Base-by-base conservation (phyloP, 305 asterid species). In the Rubia peregrina region DNA sequence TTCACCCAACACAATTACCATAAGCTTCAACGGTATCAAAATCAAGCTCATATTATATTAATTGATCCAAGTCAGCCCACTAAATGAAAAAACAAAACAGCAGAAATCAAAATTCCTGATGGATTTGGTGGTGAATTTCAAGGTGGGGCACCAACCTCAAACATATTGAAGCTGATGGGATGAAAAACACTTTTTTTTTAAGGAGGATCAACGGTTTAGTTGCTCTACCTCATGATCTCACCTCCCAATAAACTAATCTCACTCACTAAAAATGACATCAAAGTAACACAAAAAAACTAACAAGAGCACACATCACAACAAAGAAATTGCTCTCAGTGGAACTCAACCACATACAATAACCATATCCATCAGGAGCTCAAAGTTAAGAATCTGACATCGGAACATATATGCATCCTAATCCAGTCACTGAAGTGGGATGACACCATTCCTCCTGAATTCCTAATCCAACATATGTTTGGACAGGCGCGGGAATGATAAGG, bases 141-240 rank as follows among this genome's bases (percentile, higher is more conserved):
- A 80, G 80, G 89, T 84, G 84, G 94, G 89, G 79, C 83, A 85
- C 84, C 94, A 83, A 87, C 73, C 87, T 65, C 55, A 72, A 43
- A 22, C 13, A 42, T 30, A 61, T 10, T 16, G 44, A 62, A 36
- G 41, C 11, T n/a, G 67, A 66, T 41, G 53, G 21, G 57, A 51
- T 51, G 57, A 51, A 48, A 48, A 48, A 48, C 53, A 48, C 53
- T 12, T 48, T 48, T 17, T 40, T 6, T 60, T n/a, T n/a, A n/a
- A n/a, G n/a, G 26, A 9, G 59, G 41, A 9, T 46, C 65, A 48
- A 26, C 41, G 71, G 71, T 71, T 76, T 44, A 36, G 80, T 71
- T 76, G 65, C 68, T 76, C 61, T 69, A 66, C 22, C 53, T 19
- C 65, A 61, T 71, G 64, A 38, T 26, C 22, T 22, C 42, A 17